A percentile compares a stretch with the other conserved stretches of the same genome.
Conservation (phyloP, 768 basidiomycete genomes). For the Podaxis sp. region DNA sequence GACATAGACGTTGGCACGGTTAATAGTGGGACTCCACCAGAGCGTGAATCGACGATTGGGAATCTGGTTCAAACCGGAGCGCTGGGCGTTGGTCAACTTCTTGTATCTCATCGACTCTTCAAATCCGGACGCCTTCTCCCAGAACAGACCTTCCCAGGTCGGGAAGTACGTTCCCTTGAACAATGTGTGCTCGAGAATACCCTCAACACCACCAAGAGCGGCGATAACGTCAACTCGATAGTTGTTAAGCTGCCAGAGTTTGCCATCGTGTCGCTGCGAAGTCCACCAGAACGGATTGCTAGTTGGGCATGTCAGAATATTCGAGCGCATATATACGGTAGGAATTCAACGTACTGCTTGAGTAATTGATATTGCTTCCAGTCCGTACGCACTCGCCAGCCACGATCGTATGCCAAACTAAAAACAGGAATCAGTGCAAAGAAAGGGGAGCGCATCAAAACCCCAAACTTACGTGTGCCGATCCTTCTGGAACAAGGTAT, state of each 20-base stretch:
- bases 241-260: constrained; percentile 96
- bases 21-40: constrained; percentile 99
- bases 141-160: constrained; percentile 98
- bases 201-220: constrained; percentile 95
- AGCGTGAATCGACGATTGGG: constrained; percentile 99
- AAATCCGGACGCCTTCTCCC: constrained; percentile 98
- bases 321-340: constrained; percentile 5
- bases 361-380: constrained; percentile 97
- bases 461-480: constrained; percentile 70
- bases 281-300: constrained; percentile 99
- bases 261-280: constrained; percentile 93
- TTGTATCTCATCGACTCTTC: constrained; percentile 96
- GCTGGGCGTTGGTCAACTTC: constrained; percentile 97
- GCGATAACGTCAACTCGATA: constrained; percentile 99
- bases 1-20: constrained; percentile 98
- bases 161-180: constrained; percentile 99
- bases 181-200: constrained; percentile 93
- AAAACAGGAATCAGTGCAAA: constrained; percentile 14
- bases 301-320: constrained; percentile 14
- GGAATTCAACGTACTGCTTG: constrained; percentile 63
- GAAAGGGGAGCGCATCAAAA: neutral
- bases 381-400: constrained; percentile 96
- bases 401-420: constrained; percentile 95
- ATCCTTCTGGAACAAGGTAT: constrained; percentile 98
- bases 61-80: constrained; percentile 96